A percentile compares a stretch with the other conserved stretches of the same genome.
Evolutionary conservation across 2,329 filamentous ascomycete genomes (phyloP).

Genomic region (Sporothrix pallida): DNA sequence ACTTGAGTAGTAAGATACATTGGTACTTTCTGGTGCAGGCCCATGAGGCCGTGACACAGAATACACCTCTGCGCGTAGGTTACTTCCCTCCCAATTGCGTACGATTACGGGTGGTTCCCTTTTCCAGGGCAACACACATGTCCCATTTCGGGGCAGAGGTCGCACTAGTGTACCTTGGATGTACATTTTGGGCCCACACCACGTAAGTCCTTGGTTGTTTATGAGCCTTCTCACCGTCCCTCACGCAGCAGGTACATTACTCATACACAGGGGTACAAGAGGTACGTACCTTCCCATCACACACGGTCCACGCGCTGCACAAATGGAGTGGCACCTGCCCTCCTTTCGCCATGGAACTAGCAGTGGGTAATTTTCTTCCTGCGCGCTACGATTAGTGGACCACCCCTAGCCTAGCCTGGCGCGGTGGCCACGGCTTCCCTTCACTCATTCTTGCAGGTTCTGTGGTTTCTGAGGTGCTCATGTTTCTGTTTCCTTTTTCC

Average conservation of each 20-base stretch:
- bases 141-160: slow-evolving; percentile 13
- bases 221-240: too few species aligned
- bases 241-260: not conserved
- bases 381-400: slow-evolving; percentile 26
- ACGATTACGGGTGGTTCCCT: slow-evolving; percentile 29
- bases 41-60: slow-evolving; percentile 36
- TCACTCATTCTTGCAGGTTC: slow-evolving; percentile 12
- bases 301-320: slow-evolving; percentile 16
- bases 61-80: slow-evolving; percentile 35
- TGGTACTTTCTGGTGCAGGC: slow-evolving; percentile 12
- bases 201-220: not conserved
- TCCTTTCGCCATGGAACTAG: slow-evolving; percentile 12
- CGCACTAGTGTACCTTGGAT: not conserved
- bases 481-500: slow-evolving; percentile 18
- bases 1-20: not conserved
- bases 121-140: slow-evolving; percentile 23
- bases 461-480: not conserved
- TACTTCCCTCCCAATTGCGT: slow-evolving; percentile 24
- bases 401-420: not conserved
- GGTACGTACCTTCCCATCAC: not conserved
- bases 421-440: slow-evolving; percentile 20
- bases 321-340: slow-evolving; percentile 24
- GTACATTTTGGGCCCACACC: not conserved
- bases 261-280: not conserved
- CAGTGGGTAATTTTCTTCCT: slow-evolving; percentile 27